Evolutionary conservation across 768 basidiomycete species (phyloP).

Genomic region (Trametes cubensis): DNA sequence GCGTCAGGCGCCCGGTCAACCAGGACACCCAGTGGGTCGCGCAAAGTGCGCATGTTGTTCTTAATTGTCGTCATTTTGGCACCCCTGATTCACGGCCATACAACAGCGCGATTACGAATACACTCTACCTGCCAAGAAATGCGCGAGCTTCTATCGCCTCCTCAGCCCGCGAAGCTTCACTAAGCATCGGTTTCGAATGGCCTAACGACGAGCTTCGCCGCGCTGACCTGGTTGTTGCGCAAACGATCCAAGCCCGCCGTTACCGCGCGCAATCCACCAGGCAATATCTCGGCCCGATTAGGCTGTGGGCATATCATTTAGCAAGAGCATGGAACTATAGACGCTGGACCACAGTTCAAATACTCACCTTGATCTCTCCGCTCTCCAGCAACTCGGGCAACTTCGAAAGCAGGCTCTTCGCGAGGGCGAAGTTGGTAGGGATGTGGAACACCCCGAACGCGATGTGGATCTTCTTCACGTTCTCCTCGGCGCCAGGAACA

Average conservation of each 20-base stretch:
- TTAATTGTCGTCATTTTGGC: too few relatives aligned
- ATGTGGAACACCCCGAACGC: conserved; percentile 7
- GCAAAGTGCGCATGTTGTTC: too few relatives aligned
- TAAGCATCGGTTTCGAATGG: conserved; percentile 26
- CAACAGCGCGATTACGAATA: not conserved
- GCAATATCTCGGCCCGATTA: conserved; percentile 30
- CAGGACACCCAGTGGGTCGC: too few relatives aligned
- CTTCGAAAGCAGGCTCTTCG: conserved; percentile 16
- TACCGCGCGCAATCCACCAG: conserved; percentile 30
- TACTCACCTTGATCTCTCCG: conserved; percentile 22
- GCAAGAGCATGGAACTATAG: not conserved
- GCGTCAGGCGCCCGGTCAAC: too few relatives aligned
- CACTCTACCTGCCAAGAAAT: not conserved
- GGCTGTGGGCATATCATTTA: conserved; percentile 23
- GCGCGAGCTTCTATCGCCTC: too few relatives aligned
- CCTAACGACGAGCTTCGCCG: conserved; percentile 29
- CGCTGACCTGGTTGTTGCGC: conserved; percentile 29
- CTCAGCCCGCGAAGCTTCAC: conserved; percentile 1
- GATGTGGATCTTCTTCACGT: conserved; percentile 9
- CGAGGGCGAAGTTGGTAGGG: conserved; percentile 4
- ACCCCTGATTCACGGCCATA: too few relatives aligned
- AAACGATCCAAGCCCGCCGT: conserved; percentile 26
- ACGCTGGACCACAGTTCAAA: not conserved
- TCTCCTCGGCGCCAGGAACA: not conserved
- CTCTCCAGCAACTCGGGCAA: conserved; percentile 19